A percentile compares a stretch with the other conserved stretches of the same genome.
Evolutionary conservation across 495 filamentous ascomycete genomes (phyloP).

Genomic region (Penicillium pancosmium): DNA sequence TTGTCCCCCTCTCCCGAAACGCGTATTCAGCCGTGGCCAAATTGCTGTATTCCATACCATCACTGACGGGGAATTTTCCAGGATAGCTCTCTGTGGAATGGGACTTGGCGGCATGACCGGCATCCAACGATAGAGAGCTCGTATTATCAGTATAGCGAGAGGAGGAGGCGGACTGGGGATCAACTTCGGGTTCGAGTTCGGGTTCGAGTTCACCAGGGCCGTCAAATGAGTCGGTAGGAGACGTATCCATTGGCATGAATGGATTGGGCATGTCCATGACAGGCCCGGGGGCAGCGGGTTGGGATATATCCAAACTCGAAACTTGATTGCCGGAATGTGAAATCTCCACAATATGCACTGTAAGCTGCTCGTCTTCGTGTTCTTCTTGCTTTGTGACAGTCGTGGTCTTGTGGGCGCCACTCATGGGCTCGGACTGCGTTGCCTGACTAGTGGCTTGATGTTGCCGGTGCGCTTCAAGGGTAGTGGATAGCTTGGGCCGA

Average conservation of each 20-base stretch:
- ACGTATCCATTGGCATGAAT: constrained; percentile 1
- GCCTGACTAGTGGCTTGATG: background rate
- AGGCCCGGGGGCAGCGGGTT: background rate
- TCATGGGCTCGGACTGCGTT: background rate
- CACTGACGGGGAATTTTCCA: constrained; percentile 40
- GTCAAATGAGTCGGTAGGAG: constrained; percentile 10
- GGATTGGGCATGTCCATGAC: constrained; percentile 1
- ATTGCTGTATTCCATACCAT: constrained; percentile 29
- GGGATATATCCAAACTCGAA: background rate
- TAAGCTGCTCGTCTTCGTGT: background rate
- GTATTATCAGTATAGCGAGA: constrained; percentile 4
- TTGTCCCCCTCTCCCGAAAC: constrained; percentile 30
- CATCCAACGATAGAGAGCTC: constrained; percentile 8
- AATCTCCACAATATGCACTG: background rate
- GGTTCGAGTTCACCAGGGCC: constrained; percentile 4
- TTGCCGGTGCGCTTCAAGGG: background rate
- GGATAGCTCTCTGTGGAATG: constrained; percentile 40
- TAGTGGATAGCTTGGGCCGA: background rate
- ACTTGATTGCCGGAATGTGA: background rate
- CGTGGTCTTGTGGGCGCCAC: background rate
- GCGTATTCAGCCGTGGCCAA: constrained; percentile 31
- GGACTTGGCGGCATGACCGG: constrained; percentile 16
- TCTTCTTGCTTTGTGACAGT: constrained; percentile 1
- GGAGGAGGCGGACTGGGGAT: background rate
- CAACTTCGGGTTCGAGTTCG: background rate